Conservation (phyloP, 306 rosid species). For the Geum urbanum region DNA sequence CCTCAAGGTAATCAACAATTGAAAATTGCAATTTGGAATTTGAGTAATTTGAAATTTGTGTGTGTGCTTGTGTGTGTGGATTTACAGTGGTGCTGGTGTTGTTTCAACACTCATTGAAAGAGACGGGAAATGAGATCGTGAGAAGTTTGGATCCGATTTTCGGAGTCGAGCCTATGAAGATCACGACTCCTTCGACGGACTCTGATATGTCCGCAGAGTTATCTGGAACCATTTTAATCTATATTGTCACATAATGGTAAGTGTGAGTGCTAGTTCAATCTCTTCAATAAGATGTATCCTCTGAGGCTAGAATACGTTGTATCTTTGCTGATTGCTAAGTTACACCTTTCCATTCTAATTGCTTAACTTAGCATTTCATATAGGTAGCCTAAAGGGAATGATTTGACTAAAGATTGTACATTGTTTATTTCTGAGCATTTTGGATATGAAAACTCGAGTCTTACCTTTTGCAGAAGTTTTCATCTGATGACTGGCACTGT, state of each 20-base stretch:
- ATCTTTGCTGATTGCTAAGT: conserved; percentile 1
- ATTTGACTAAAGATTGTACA: conserved; percentile 13
- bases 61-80: too few relatives aligned
- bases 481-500: conserved; percentile 93
- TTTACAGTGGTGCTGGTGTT: too few relatives aligned
- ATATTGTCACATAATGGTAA: neutral
- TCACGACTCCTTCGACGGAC: too few relatives aligned
- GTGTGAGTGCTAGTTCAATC: neutral
- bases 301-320: neutral
- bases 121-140: too few relatives aligned
- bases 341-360: neutral
- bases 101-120: too few relatives aligned
- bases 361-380: neutral
- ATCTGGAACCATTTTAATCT: neutral
- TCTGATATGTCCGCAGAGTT: neutral
- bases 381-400: conserved; percentile 9
- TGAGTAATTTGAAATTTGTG: too few relatives aligned
- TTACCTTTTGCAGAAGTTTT: conserved; percentile 64
- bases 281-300: neutral
- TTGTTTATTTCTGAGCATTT: conserved; percentile 19
- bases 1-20: too few relatives aligned
- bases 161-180: too few relatives aligned
- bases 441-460: conserved; percentile 16
- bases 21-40: too few relatives aligned
- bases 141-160: too few relatives aligned